Percentiles rank a stretch among this genome's conserved stretches.
These are phyloP conservation scores for Naganishia randhawae DNA, from an alignment of 768 basidiomycete species.

Conservation along the genomic window DNA sequence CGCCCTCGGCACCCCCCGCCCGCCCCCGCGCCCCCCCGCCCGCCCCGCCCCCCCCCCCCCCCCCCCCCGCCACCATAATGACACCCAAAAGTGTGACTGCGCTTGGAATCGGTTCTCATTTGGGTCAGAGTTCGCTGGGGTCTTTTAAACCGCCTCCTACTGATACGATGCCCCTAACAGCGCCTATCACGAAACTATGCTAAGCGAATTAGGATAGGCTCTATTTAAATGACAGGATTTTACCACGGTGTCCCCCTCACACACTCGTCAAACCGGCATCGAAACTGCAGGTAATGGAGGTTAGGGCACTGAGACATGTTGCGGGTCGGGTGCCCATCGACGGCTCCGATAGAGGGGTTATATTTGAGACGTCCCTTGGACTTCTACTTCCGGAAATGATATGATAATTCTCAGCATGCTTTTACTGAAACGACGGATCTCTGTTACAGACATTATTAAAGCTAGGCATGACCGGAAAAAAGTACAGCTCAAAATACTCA, in stretches of 20 bases:
- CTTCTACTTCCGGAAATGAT: background rate
- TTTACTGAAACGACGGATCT: too few species aligned
- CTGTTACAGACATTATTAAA: too few species aligned
- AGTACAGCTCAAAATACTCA: too few species aligned
- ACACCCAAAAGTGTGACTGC: too few species aligned
- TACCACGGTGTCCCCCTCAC: background rate
- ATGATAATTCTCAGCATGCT: too few species aligned
- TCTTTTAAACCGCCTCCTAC: too few species aligned
- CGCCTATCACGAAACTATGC: background rate
- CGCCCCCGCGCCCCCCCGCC: background rate
- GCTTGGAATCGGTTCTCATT: too few species aligned
- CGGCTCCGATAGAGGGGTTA: background rate
- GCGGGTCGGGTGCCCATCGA: constrained; percentile 1
- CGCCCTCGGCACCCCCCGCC: background rate
- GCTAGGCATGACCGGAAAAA: too few species aligned
- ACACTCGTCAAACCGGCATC: background rate
- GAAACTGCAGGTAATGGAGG: constrained; percentile 10
- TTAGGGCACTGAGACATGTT: constrained; percentile 3
- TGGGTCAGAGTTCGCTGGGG: too few species aligned
- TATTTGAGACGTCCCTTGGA: background rate
- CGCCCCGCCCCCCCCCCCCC: too few species aligned
- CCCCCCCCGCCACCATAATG: too few species aligned
- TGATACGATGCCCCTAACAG: too few species aligned
- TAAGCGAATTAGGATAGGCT: background rate
- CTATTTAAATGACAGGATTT: background rate